Conservation (phyloP, 2,329 filamentous ascomycete species). For the Zymoseptoria ardabiliae region DNA sequence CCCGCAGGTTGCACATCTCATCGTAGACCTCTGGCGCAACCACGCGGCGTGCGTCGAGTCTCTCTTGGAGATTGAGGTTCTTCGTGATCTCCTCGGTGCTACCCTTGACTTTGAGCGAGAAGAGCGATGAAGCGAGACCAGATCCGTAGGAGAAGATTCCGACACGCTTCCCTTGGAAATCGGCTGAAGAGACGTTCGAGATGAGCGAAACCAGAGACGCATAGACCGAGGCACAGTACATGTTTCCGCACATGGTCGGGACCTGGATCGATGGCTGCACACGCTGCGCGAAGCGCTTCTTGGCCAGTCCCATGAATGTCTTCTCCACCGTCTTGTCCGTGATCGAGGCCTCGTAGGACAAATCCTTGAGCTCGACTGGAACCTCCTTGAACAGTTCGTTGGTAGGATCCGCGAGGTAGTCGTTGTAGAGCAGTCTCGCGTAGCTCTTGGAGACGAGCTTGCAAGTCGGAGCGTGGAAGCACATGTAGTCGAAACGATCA, state of each 20-base stretch:
- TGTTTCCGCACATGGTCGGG: slow-evolving; percentile 49
- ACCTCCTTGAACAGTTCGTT: slow-evolving; percentile 45
- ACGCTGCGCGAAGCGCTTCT: slow-evolving; percentile 45
- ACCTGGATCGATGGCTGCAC: slow-evolving; percentile 45
- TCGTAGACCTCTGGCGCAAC: slow-evolving; percentile 45
- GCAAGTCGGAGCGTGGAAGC: slow-evolving; percentile 49
- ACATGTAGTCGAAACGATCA: slow-evolving; percentile 49
- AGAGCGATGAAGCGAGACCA: slow-evolving; percentile 45
- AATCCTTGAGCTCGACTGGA: slow-evolving; percentile 40
- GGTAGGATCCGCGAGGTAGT: slow-evolving; percentile 41
- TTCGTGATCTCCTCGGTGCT: slow-evolving; percentile 40
- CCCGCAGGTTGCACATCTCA: slow-evolving; percentile 47
- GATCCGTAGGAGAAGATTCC: slow-evolving; percentile 48
- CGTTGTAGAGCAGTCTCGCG: slow-evolving; percentile 47
- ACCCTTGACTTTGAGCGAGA: slow-evolving; percentile 43
- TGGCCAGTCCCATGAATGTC: slow-evolving; percentile 45
- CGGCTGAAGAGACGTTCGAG: slow-evolving; percentile 38
- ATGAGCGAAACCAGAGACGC: slow-evolving; percentile 43
- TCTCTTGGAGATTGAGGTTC: slow-evolving; percentile 41
- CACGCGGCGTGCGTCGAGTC: slow-evolving; percentile 39
- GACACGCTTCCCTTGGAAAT: slow-evolving; percentile 44
- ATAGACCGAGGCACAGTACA: slow-evolving; percentile 49
- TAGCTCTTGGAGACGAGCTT: slow-evolving; percentile 50
- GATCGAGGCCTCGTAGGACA: slow-evolving; percentile 41
- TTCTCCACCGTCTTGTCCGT: slow-evolving; percentile 48